phyloP scores from a whole-genome alignment of 2,329 filamentous ascomycete genomes.

The Penicillium brevicompactum region DNA sequence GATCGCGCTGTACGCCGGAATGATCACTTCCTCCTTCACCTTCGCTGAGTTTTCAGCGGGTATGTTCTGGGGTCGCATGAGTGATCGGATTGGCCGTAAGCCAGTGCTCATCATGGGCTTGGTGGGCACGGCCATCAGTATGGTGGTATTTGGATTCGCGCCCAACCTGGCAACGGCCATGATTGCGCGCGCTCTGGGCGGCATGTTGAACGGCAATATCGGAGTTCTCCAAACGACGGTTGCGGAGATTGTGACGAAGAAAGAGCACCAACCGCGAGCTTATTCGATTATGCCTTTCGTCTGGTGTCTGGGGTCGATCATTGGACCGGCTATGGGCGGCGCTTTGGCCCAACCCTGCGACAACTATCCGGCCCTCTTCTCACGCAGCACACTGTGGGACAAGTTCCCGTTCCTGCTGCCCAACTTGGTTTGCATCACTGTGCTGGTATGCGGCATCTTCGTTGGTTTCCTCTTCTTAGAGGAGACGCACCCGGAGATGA shows the following conservation, averaged over 20 bases:
- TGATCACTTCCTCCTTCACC: slow-evolving; percentile 95
- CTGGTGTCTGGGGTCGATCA: slow-evolving; percentile 95
- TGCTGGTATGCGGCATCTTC: slow-evolving; percentile 73
- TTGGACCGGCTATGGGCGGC: slow-evolving; percentile 89
- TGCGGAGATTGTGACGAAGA: slow-evolving; percentile 87
- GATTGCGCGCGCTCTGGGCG: slow-evolving; percentile 83
- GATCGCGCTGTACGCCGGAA: slow-evolving; percentile 89
- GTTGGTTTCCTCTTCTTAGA: slow-evolving; percentile 86
- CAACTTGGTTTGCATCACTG: slow-evolving; percentile 83
- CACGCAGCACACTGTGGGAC: slow-evolving; percentile 76
- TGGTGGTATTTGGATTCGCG: slow-evolving; percentile 89
- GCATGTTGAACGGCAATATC: slow-evolving; percentile 93
- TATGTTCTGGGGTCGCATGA: slow-evolving; percentile 89
- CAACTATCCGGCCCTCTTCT: slow-evolving; percentile 76
- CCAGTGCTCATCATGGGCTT: slow-evolving; percentile 89
- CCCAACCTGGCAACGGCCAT: slow-evolving; percentile 79
- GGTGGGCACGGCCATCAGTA: slow-evolving; percentile 86
- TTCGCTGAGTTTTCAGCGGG: slow-evolving; percentile 93
- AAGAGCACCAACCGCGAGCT: slow-evolving; percentile 90
- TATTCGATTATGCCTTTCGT: slow-evolving; percentile 98
- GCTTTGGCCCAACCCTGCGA: slow-evolving; percentile 83
- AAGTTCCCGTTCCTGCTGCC: slow-evolving; percentile 86
- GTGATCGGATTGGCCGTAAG: slow-evolving; percentile 89
- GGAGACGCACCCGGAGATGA: slow-evolving; percentile 87
- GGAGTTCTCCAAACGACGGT: slow-evolving; percentile 95